Base-by-base conservation (phyloP, 257 asterid genomes). In the Ocimum tenuiflorum region DNA sequence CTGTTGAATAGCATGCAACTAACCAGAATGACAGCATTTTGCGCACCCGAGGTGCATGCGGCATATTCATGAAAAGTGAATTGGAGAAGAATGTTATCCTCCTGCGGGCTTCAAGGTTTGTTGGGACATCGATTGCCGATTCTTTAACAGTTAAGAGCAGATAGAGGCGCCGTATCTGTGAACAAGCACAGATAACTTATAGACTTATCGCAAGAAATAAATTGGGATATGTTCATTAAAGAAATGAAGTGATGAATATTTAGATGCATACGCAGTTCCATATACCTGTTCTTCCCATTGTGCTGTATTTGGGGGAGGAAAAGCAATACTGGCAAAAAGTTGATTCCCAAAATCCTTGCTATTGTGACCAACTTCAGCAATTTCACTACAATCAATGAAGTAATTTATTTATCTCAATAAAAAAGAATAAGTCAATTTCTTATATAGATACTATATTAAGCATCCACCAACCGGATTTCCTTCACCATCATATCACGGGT, bases 271-370 rank as follows among this genome's bases (percentile, higher is more conserved):
- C 38, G 22, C 56, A 65, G 39, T 50, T 66, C 36, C 42, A n/a
- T n/a, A 58, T 78, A 89, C 99, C 97, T 94, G 97, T 63, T 94
- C 99, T 62, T 84, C 95, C 99, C 97, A 94, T 68, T 90, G 99
- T 70, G 99, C 85, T 68, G 96, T 83, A 76, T 72, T 72, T 55
- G 80, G 82, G 22, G 95, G 98, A 77, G 98, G 98, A 85, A 76
- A 91, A 47, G 71, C 80, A 67, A 88, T 86, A 64, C 75, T 90
- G 49, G 87, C 88, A 75, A 89, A 90, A 68, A 87, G 94, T 76
- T 92, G 99, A 31, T 82, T 89, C 65, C 95, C 96, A 67, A 87
- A 78, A 76, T 91, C 97, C 78, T 82, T 87, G 80, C 88, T 80
- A 69, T 85, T 81, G 49, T 83, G 94, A 52, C 95, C 85, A 75